phyloP scores from a whole-genome alignment of 2,329 filamentous ascomycete genomes.

The Pseudogymnoascus sp. region DNA sequence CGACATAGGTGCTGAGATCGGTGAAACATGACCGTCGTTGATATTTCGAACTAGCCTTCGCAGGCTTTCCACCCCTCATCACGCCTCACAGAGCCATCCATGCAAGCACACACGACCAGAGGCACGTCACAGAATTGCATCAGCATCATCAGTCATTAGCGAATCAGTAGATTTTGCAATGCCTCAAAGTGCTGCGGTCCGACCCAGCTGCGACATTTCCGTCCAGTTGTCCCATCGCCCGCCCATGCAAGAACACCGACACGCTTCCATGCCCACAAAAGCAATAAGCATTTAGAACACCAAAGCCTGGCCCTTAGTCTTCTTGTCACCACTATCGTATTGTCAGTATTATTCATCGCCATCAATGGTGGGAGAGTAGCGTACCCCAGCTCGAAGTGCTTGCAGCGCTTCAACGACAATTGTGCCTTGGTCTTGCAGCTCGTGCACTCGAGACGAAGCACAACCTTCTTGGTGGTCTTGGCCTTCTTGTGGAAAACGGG shows the following conservation, averaged over 20 bases:
- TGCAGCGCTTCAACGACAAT: conserved; percentile 98
- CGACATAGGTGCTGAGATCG: neutral
- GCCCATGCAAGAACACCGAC: conserved; percentile 8
- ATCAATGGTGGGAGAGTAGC: conserved; percentile 32
- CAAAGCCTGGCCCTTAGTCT: conserved; percentile 99
- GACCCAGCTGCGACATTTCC: conserved; percentile 8
- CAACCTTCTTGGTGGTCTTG: conserved; percentile 99
- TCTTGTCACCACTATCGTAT: conserved; percentile 90
- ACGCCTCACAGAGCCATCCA: conserved; percentile 1
- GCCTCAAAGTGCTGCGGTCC: conserved; percentile 10
- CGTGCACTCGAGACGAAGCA: conserved; percentile 96
- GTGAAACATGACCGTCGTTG: neutral
- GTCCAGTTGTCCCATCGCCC: neutral
- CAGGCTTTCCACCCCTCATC: neutral
- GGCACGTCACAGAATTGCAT: conserved; percentile 9
- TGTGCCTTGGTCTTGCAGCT: conserved; percentile 97
- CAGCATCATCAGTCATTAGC: conserved; percentile 10
- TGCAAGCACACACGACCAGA: neutral
- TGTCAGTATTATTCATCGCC: conserved; percentile 34
- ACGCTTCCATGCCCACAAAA: conserved; percentile 8
- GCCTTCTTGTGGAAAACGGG: conserved; percentile 99
- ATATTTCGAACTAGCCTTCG: neutral
- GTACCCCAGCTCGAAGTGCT: conserved; percentile 99
- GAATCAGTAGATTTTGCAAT: conserved; percentile 11
- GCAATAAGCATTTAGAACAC: conserved; percentile 78